Evolutionary conservation across 345 rosid species (phyloP).

Genomic region (Firmiana major): DNA sequence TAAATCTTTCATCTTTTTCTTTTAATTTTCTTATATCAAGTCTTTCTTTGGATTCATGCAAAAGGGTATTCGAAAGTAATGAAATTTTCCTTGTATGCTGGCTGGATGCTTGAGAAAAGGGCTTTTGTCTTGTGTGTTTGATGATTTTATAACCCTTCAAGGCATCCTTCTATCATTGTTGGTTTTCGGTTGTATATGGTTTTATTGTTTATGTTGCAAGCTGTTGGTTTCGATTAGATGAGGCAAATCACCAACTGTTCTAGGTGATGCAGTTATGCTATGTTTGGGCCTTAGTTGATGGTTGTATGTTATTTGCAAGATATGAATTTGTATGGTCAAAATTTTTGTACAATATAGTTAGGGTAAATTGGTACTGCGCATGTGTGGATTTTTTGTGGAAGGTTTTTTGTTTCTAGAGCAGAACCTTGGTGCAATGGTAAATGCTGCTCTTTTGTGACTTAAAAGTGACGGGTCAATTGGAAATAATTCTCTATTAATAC

Average conservation of each 20-base stretch:
- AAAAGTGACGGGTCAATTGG: too few relatives aligned
- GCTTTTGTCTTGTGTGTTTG: not conserved
- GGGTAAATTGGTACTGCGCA: not conserved
- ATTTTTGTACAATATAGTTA: not conserved
- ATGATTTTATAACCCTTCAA: not conserved
- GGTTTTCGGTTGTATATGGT: not conserved
- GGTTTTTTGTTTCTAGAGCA: too few relatives aligned
- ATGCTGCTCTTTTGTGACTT: too few relatives aligned
- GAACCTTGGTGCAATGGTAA: too few relatives aligned
- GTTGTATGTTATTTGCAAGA: not conserved
- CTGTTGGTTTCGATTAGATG: not conserved
- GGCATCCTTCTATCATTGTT: not conserved
- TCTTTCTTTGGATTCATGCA: not conserved
- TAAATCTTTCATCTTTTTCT: conserved; percentile 2
- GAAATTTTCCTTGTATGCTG: not conserved
- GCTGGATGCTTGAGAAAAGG: not conserved
- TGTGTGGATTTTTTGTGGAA: not conserved
- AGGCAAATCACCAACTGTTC: not conserved
- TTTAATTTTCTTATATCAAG: not conserved
- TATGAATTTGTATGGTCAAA: not conserved
- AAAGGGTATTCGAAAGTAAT: not conserved
- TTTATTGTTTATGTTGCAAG: not conserved
- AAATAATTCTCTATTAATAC: too few relatives aligned
- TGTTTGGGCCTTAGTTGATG: not conserved
- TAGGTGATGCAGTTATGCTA: not conserved